Evolutionary conservation across 1,284 basidiomycete genomes (phyloP), one percentile per base, ranked within the genome.

Genomic region (Rhodotorula sp.): DNA sequence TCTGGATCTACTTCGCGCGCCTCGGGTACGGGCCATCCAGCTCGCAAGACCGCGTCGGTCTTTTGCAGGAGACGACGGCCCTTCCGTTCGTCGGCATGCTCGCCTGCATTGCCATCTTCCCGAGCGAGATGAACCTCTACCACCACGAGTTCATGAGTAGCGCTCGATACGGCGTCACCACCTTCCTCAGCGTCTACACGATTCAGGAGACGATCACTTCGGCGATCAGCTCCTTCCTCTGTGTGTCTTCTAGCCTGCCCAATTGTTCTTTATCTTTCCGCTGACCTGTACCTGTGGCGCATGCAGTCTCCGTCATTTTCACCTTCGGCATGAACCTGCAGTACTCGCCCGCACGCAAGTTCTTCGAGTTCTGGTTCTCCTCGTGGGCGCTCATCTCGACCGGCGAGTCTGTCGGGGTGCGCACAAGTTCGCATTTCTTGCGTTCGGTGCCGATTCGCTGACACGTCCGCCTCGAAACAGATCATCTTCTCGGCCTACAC

Each of bases 1-100:
- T 82, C 73, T 79, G 81, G 66, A 73, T 83, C 4, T 82, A 82
- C 77, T 83, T 81, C 74, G 80, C 79, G 53, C 78, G 81, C 4
- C 72, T 82, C 19, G 77, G 66, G 4, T 74, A 78, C 36, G 80
- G 81, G 0, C 80, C 81, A 2, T 62, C 74, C 44, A 80, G 81
- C 29, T 80, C 81, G 0, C 83, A 84, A 72, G 80, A 81, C 70
- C 79, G 82, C 2, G 80, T 84, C 44, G 83, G 83, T 68, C 62
- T 76, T 15, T 39, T 59, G 10, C 54, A 54, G n/a, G 52, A 55
- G 19, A 48, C 52, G 2, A 48, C 61, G 13, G 65, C 60, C 2
- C 20, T 63, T 9, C 65, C 66, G 6, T 54, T 68, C 20, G 67
- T 59, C 46, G 67, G 82, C 7, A 76, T 83, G 19, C 74, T 83